Evolutionary conservation across 169 alveolate species (phyloP).

Genomic region (Plasmodium inui): DNA sequence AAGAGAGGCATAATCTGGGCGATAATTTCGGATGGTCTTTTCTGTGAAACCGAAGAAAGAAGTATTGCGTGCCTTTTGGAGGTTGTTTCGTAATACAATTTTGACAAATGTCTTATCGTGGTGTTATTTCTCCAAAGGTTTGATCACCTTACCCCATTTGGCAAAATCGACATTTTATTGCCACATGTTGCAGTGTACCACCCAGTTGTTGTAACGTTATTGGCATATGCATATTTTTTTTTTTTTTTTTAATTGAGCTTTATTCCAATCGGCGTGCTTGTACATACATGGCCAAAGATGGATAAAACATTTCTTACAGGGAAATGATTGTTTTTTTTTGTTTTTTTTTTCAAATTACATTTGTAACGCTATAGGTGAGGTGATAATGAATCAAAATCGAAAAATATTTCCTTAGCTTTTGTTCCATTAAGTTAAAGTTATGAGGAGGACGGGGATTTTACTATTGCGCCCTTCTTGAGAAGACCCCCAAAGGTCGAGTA

Average conservation of each 20-base stretch:
- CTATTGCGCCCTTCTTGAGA: neutral
- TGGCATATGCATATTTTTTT: neutral
- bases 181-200: neutral
- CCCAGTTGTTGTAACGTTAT: neutral
- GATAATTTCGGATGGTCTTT: neutral
- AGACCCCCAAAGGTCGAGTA: neutral
- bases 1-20: neutral
- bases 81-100: neutral
- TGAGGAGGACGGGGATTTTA: neutral
- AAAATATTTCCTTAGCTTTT: neutral
- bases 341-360: neutral
- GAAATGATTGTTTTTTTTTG: neutral
- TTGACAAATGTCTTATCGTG: neutral
- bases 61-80: neutral
- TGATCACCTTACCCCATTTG: neutral
- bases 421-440: neutral
- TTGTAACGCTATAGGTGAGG: neutral
- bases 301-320: neutral
- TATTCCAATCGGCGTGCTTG: neutral
- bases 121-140: neutral
- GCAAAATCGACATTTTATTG: neutral
- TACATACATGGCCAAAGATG: neutral
- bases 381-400: neutral
- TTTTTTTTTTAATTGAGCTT: constrained; percentile 2
- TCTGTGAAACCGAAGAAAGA: neutral